These are phyloP conservation scores for Didymella pinodella DNA, from an alignment of 2,329 filamentous ascomycete genomes.

Conservation along the genomic window DNA sequence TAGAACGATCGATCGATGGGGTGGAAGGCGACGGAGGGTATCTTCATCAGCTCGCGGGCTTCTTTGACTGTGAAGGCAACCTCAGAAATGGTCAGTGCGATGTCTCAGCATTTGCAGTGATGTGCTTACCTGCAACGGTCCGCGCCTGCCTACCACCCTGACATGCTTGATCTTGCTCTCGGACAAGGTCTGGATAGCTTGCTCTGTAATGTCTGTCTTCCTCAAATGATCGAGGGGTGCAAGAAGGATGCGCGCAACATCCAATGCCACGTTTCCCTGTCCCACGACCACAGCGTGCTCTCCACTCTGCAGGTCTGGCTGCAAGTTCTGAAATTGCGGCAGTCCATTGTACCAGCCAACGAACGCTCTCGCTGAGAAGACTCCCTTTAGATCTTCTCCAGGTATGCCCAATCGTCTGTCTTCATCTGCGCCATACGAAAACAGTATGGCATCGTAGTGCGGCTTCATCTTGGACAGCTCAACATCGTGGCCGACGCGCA, in stretches of 20 bases:
- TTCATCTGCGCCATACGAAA: constrained; percentile 89
- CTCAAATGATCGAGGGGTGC: constrained; percentile 75
- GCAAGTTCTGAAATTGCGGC: constrained; percentile 76
- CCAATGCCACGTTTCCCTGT: constrained; percentile 94
- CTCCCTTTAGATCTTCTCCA: constrained; percentile 78
- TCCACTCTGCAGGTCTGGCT: constrained; percentile 75
- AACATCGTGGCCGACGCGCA: constrained; percentile 75
- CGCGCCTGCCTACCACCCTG: constrained; percentile 85
- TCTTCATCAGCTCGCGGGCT: constrained; percentile 82
- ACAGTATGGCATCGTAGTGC: constrained; percentile 91
- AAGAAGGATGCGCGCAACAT: constrained; percentile 88
- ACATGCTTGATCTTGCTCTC: constrained; percentile 80
- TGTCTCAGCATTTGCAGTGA: neutral
- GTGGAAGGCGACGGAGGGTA: constrained; percentile 75
- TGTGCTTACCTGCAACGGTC: constrained; percentile 77
- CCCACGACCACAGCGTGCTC: constrained; percentile 90
- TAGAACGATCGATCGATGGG: constrained; percentile 72
- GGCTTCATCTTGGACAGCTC: constrained; percentile 73
- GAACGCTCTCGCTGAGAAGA: constrained; percentile 90
- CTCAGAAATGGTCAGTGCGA: constrained; percentile 55
- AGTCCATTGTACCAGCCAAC: constrained; percentile 99
- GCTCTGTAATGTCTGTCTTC: constrained; percentile 87
- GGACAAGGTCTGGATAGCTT: constrained; percentile 77
- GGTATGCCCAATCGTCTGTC: constrained; percentile 81
- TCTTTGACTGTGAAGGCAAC: constrained; percentile 97